A percentile compares a stretch with the other conserved stretches of the same genome.
These are phyloP conservation scores for Saccharomycopsis sp. DNA, from an alignment of 805 yeast species.

Conservation along the genomic window DNA sequence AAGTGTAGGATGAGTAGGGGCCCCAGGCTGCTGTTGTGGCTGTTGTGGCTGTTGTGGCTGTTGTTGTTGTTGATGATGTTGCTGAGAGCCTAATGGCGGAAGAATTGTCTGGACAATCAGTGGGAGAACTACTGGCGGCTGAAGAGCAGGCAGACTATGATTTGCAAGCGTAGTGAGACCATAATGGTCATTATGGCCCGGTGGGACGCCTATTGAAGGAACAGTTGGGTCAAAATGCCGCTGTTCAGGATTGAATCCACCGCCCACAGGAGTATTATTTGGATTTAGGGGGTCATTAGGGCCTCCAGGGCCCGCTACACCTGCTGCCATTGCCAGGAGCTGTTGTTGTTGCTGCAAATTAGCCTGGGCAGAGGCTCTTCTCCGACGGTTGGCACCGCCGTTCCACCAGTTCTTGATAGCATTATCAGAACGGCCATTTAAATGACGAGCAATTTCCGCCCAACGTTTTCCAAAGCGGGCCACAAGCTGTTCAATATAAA, in stretches of 20 bases:
- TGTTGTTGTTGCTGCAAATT: constrained; percentile 12
- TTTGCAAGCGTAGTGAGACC: constrained; percentile 9
- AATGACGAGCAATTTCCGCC: constrained; percentile 89
- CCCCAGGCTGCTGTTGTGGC: constrained; percentile 1
- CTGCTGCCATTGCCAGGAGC: constrained; percentile 8
- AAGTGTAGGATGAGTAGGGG: constrained; percentile 16
- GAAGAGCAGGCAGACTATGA: constrained; percentile 21
- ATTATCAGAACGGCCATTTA: constrained; percentile 83
- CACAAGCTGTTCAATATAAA: constrained; percentile 71
- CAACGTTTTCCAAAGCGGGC: constrained; percentile 77
- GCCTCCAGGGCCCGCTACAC: constrained; percentile 3
- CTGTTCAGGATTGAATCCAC: too few relatives aligned
- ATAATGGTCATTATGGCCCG: constrained; percentile 2
- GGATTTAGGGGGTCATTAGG: background rate
- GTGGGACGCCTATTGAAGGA: constrained; percentile 4
- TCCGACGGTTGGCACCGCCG: constrained; percentile 82
- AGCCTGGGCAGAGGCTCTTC: constrained; percentile 42
- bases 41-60: too few relatives aligned
- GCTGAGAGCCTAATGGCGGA: background rate
- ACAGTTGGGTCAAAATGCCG: too few relatives aligned
- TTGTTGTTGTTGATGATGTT: too few relatives aligned
- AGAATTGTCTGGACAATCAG: background rate
- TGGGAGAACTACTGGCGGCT: constrained; percentile 13
- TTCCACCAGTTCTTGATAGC: constrained; percentile 96
- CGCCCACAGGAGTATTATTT: too few relatives aligned